Conservation (phyloP, 2,329 filamentous ascomycete genomes). For the Dactylellina cionopaga region DNA sequence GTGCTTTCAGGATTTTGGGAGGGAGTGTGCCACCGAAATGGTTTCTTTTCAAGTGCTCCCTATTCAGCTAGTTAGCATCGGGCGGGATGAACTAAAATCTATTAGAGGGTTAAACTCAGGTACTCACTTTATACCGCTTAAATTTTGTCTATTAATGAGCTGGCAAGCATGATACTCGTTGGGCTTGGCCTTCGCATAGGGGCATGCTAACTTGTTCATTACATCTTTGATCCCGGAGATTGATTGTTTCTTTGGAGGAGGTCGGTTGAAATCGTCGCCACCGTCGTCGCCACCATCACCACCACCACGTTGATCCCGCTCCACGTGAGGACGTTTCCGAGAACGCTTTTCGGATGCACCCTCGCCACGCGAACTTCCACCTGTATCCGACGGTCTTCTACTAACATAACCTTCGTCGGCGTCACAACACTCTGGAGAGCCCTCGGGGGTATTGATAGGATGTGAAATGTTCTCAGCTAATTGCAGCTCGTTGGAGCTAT, state of each 20-base stretch:
- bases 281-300: background rate
- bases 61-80: conserved; percentile 3
- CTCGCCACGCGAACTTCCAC: no score
- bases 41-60: conserved; percentile 19
- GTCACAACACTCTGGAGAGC: no score
- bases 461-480: no score
- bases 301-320: no score
- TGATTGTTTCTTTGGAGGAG: background rate
- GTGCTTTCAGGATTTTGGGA: background rate
- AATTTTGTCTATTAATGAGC: conserved; percentile 9
- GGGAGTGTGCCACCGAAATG: conserved; percentile 8
- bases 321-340: no score
- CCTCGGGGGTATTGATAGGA: no score
- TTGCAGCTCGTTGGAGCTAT: no score
- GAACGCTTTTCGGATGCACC: no score
- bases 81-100: background rate
- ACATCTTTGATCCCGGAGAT: background rate
- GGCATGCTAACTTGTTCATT: conserved; percentile 1
- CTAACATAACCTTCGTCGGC: no score
- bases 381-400: no score
- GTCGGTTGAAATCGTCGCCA: background rate
- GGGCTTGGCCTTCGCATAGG: background rate
- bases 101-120: background rate
- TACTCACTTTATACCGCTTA: conserved; percentile 23
- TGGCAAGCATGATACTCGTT: background rate